phyloP scores from a whole-genome alignment of 1,284 basidiomycete species.

The Cryptococcus sp. region DNA sequence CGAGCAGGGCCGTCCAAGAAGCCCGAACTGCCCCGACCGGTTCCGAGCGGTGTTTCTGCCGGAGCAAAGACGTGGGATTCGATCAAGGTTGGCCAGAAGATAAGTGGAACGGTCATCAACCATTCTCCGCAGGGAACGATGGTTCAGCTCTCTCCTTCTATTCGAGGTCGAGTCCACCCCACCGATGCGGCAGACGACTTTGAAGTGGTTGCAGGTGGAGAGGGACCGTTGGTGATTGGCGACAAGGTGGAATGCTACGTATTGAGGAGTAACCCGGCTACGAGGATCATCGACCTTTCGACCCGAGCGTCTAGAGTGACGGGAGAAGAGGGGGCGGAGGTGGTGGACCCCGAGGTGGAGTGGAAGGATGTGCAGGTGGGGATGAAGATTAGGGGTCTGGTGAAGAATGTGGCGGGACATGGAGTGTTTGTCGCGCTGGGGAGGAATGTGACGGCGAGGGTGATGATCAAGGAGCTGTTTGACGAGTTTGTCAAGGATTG shows the following conservation, averaged over 20 bases:
- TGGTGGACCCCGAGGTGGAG: slow-evolving; percentile 67
- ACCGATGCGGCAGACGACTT: slow-evolving; percentile 80
- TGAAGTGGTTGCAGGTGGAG: slow-evolving; percentile 45
- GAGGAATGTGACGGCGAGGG: slow-evolving; percentile 73
- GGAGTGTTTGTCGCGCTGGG: slow-evolving; percentile 90
- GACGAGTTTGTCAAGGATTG: slow-evolving; percentile 93
- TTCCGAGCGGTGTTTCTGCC: slow-evolving; percentile 50
- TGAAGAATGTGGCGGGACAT: slow-evolving; percentile 72
- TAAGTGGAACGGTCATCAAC: slow-evolving; percentile 69
- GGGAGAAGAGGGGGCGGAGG: slow-evolving; percentile 8
- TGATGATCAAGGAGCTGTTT: slow-evolving; percentile 90
- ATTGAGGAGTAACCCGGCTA: slow-evolving; percentile 59
- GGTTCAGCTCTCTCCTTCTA: slow-evolving; percentile 63
- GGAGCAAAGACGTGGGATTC: slow-evolving; percentile 58
- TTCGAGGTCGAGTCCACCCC: slow-evolving; percentile 70
- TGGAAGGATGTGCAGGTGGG: slow-evolving; percentile 65
- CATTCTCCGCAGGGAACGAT: slow-evolving; percentile 62
- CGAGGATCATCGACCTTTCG: slow-evolving; percentile 68
- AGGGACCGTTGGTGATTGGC: slow-evolving; percentile 59
- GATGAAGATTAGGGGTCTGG: slow-evolving; percentile 72
- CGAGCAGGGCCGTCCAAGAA: slow-evolving; percentile 10
- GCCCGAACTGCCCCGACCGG: slow-evolving; percentile 47
- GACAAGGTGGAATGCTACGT: slow-evolving; percentile 65
- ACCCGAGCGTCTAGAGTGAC: slow-evolving; percentile 66
- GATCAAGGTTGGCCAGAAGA: slow-evolving; percentile 62